Evolutionary conservation across 2,329 filamentous ascomycete genomes (phyloP), one percentile per base, ranked within the genome.

Genomic region (Nannizzia gypsea): DNA sequence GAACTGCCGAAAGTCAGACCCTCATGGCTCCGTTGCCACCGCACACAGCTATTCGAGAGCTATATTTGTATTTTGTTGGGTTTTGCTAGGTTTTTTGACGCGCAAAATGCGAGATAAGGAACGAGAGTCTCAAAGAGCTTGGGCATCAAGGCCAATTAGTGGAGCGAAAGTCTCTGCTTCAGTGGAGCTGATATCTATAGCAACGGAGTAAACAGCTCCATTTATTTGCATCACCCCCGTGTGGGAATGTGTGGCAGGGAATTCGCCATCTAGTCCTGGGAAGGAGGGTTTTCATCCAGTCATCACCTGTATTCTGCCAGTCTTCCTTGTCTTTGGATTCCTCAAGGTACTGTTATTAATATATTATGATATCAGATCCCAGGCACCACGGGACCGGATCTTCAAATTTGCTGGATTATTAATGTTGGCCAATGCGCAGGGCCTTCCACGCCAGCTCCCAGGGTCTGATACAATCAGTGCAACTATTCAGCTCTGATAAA

Each of bases 1-100:
- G 48, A 54, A 54, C 26, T 54, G 48, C 48, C 48, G 48, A 54
- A 54, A 54, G 48, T 54, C 48, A 54, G 48, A 54, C 26, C 48
- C 48, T 54, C 48, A 36, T 31, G 3, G 3, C n/a, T 13, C 13
- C 48, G 5, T 54, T n/a, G 48, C 48, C 48, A 54, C 48, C 48
- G 28, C 48, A 54, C 48, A 54, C 15, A 54, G 48, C 26, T 36
- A 31, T 20, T 3, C 48, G 3, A 2, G 11, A 48, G 44, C 44
- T 48, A 48, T 48, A 48, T 48, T 48, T 48, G 20, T 48, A 48
- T 28, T 15, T 17, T 48, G 44, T 26, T 48, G 44, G n/a, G 26
- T 20, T 15, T n/a, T 54, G 2, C 24, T 54, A n/a, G 15, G n/a
- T 54, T n/a, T n/a, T 42, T 17, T 6, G 6, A 6, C 22, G 44